These are phyloP conservation scores for Fraxinus floribunda DNA, from an alignment of 305 asterid species.

Conservation along the genomic window DNA sequence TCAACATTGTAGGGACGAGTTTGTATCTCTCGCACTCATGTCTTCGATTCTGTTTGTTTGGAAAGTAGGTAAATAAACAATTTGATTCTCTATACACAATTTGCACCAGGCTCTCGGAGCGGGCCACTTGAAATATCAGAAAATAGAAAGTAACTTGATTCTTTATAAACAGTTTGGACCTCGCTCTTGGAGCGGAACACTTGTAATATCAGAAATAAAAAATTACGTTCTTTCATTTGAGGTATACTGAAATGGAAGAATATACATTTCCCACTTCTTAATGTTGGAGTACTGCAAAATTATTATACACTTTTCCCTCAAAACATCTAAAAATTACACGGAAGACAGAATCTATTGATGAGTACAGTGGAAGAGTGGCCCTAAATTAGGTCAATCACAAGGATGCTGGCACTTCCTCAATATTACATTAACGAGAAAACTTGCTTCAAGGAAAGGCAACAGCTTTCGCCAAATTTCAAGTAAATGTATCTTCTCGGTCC, in stretches of 20 bases:
- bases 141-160: background rate
- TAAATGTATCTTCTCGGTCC: conserved; percentile 85
- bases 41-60: background rate
- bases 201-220: background rate
- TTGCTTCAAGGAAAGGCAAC: background rate
- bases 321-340: background rate
- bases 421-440: background rate
- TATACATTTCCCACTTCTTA: background rate
- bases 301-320: background rate
- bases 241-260: background rate
- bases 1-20: background rate
- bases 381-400: background rate
- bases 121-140: background rate
- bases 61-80: no score
- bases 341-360: background rate
- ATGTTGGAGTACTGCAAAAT: background rate
- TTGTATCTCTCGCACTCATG: background rate
- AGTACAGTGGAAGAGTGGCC: background rate
- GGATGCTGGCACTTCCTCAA: background rate
- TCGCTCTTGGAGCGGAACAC: background rate
- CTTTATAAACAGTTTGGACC: background rate
- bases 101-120: background rate
- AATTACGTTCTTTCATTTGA: background rate
- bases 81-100: background rate
- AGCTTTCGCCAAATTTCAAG: conserved; percentile 22